Evolutionary conservation across 257 asterid genomes (phyloP).

Genomic region (Jacaranda copaia): DNA sequence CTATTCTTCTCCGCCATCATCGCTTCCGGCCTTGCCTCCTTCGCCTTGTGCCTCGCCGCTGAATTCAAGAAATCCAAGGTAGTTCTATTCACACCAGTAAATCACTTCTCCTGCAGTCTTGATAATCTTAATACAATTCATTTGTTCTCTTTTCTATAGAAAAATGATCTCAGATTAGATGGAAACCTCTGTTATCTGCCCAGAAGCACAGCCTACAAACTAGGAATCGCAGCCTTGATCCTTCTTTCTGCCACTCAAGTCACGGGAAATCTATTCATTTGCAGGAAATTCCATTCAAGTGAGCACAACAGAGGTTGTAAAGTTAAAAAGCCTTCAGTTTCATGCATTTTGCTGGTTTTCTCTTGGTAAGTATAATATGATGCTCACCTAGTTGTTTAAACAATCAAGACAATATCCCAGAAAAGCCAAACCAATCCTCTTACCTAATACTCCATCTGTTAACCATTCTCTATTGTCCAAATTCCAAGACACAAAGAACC

Average conservation of each 20-base stretch:
- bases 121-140: background rate
- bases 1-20: slow-evolving; percentile 41
- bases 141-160: slow-evolving; percentile 40
- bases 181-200: slow-evolving; percentile 73
- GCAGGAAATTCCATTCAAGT: slow-evolving; percentile 43
- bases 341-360: slow-evolving; percentile 49
- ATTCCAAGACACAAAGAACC: slow-evolving; percentile 24
- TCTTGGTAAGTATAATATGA: slow-evolving; percentile 60
- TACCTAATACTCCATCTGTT: background rate
- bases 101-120: background rate
- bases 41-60: slow-evolving; percentile 74
- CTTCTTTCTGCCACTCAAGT: slow-evolving; percentile 53
- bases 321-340: slow-evolving; percentile 40
- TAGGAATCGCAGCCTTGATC: slow-evolving; percentile 65
- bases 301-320: slow-evolving; percentile 36
- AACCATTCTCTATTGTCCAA: too few relatives aligned
- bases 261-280: slow-evolving; percentile 54
- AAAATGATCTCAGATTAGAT: slow-evolving; percentile 65
- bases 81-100: too few relatives aligned
- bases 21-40: slow-evolving; percentile 55
- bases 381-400: background rate
- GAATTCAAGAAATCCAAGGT: slow-evolving; percentile 82
- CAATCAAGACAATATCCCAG: background rate
- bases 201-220: slow-evolving; percentile 51
- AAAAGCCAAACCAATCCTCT: background rate